Percentiles rank a stretch among this genome's conserved stretches.
phyloP scores from a whole-genome alignment of 306 rosid genomes.

The Vicia sativa region DNA sequence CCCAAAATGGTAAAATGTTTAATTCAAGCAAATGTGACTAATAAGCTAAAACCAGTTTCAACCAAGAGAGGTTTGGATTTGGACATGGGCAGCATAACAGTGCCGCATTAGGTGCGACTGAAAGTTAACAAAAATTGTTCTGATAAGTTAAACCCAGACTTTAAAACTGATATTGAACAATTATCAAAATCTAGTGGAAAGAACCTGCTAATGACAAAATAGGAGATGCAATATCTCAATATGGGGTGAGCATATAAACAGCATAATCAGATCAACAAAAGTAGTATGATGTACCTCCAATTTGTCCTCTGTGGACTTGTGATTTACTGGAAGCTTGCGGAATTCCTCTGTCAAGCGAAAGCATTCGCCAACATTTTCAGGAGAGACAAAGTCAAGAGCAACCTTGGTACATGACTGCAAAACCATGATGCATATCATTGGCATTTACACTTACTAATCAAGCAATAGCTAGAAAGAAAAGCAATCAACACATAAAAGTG shows the following conservation, averaged over 20 bases:
- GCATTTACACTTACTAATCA: neutral
- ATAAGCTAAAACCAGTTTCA: neutral
- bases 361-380: constrained; percentile 81
- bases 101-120: neutral
- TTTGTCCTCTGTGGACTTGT: constrained; percentile 71
- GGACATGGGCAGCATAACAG: neutral
- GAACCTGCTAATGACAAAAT: neutral
- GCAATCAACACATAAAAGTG: neutral
- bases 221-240: neutral
- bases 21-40: constrained; percentile 2
- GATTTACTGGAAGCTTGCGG: constrained; percentile 72
- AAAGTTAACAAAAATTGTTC: neutral
- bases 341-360: constrained; percentile 74
- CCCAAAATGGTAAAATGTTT: neutral
- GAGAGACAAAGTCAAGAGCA: constrained; percentile 86
- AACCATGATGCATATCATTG: neutral
- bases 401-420: constrained; percentile 88
- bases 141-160: neutral
- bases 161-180: constrained; percentile 8
- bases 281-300: constrained; percentile 57
- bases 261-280: neutral
- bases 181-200: neutral
- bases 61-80: neutral
- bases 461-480: neutral
- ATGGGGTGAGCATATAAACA: no score